phyloP scores from a whole-genome alignment of 345 rosid species.

The Acer campestre region DNA sequence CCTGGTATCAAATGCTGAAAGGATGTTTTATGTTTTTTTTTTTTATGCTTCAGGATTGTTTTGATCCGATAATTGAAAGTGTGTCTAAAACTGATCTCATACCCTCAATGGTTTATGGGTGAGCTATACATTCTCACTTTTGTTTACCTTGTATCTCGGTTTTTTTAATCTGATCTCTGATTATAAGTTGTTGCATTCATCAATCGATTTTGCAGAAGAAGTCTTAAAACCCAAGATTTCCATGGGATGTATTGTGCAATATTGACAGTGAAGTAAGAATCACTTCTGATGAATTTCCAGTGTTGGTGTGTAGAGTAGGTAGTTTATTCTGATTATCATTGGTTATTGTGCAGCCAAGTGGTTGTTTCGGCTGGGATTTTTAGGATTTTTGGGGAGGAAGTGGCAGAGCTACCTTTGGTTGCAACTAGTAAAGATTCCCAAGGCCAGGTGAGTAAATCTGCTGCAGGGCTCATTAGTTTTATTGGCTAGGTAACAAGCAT shows the following conservation, averaged over 20 bases:
- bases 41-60: conserved; percentile 54
- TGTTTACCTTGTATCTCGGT: background rate
- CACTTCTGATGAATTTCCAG: background rate
- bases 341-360: conserved; percentile 57
- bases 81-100: conserved; percentile 70
- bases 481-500: background rate
- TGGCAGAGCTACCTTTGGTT: conserved; percentile 93
- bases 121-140: conserved; percentile 29
- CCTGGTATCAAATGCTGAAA: conserved; percentile 15
- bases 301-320: background rate
- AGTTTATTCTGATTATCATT: conserved; percentile 1
- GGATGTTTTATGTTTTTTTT: background rate
- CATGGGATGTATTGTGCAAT: conserved; percentile 87
- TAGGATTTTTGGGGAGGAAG: conserved; percentile 76
- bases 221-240: conserved; percentile 65
- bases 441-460: conserved; percentile 57
- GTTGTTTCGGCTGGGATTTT: conserved; percentile 79
- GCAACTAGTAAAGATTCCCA: conserved; percentile 70
- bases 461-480: background rate
- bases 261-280: conserved; percentile 78
- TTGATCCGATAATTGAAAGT: conserved; percentile 80
- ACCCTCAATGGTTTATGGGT: conserved; percentile 88
- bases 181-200: conserved; percentile 1
- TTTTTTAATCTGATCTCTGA: background rate
- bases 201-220: conserved; percentile 45